These are phyloP conservation scores for Golubevia pallescens DNA, from an alignment of 1,284 basidiomycete species.

Conservation along the genomic window DNA sequence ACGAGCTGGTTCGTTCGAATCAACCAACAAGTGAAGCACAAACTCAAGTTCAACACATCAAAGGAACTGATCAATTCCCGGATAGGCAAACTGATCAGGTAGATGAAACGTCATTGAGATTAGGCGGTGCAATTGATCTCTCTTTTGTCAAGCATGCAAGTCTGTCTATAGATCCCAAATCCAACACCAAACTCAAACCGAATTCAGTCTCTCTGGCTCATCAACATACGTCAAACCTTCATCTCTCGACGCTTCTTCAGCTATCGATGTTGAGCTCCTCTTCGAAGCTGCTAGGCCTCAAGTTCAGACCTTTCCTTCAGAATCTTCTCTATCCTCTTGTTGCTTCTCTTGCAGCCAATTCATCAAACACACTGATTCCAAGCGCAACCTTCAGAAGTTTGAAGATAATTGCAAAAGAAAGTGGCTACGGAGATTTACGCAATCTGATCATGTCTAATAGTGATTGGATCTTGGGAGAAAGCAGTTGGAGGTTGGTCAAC, in stretches of 20 bases:
- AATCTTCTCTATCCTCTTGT: slow-evolving; percentile 43
- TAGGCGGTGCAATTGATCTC: not conserved
- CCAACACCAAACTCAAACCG: not conserved
- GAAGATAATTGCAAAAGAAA: slow-evolving; percentile 28
- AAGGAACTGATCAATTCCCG: too few species aligned
- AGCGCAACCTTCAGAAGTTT: slow-evolving; percentile 20
- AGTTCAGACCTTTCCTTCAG: slow-evolving; percentile 35
- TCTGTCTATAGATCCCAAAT: not conserved
- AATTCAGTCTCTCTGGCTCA: not conserved
- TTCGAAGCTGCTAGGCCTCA: slow-evolving; percentile 38
- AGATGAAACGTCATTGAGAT: too few species aligned
- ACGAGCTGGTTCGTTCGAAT: not conserved
- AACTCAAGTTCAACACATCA: not conserved
- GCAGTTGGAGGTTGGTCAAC: slow-evolving; percentile 33
- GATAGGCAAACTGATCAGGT: too few species aligned
- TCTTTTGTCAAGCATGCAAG: slow-evolving; percentile 3
- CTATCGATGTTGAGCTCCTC: slow-evolving; percentile 29
- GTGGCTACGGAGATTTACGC: slow-evolving; percentile 39
- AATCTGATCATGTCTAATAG: slow-evolving; percentile 49
- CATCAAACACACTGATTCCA: slow-evolving; percentile 14
- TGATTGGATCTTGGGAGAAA: slow-evolving; percentile 54
- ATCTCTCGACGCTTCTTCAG: not conserved
- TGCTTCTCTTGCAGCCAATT: slow-evolving; percentile 24
- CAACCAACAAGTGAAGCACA: not conserved
- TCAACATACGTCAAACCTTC: not conserved